Conservation (phyloP, 352 stramenopile genomes). For the Globisporangium acanthophoron region DNA sequence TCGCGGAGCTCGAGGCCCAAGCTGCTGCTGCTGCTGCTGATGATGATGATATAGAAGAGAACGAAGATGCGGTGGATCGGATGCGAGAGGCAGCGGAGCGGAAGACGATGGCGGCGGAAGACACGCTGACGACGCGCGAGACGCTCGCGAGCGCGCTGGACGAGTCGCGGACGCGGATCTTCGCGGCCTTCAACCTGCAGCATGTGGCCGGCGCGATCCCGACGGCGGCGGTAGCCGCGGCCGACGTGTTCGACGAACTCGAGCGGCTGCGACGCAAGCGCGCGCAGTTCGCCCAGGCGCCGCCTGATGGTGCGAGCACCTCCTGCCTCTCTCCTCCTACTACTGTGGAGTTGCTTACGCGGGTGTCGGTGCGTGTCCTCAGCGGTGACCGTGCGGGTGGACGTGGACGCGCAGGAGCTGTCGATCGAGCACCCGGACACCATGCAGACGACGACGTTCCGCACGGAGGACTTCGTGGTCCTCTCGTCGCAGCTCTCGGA, state of each 20-base stretch:
- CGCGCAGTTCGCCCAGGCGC: slow-evolving; percentile 6
- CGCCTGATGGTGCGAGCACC: not conserved
- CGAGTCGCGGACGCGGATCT: slow-evolving; percentile 16
- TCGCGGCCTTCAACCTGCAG: slow-evolving; percentile 48
- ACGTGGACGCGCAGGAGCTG: not conserved
- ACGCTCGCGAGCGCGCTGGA: slow-evolving; percentile 25
- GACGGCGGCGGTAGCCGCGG: slow-evolving; percentile 27
- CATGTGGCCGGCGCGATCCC: slow-evolving; percentile 45
- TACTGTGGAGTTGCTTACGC: too few species aligned
- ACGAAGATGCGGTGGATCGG: not conserved
- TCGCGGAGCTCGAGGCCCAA: slow-evolving; percentile 18
- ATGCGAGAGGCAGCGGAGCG: not conserved
- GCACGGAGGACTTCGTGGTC: slow-evolving; percentile 46
- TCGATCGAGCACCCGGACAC: not conserved
- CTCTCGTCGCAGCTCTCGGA: slow-evolving; percentile 43
- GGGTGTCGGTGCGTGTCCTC: too few species aligned
- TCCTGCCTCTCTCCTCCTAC: not conserved
- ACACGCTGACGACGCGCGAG: not conserved
- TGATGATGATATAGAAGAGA: not conserved
- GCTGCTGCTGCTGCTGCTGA: not conserved
- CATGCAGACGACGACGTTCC: slow-evolving; percentile 19
- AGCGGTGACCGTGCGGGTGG: slow-evolving; percentile 2
- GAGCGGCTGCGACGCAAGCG: slow-evolving; percentile 10
- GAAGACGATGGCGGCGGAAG: not conserved
- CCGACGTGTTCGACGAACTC: slow-evolving; percentile 26